Evolutionary conservation across 2,329 filamentous ascomycete genomes (phyloP), one percentile per base, ranked within the genome.

Genomic region (Ceratocystis cubensis): DNA sequence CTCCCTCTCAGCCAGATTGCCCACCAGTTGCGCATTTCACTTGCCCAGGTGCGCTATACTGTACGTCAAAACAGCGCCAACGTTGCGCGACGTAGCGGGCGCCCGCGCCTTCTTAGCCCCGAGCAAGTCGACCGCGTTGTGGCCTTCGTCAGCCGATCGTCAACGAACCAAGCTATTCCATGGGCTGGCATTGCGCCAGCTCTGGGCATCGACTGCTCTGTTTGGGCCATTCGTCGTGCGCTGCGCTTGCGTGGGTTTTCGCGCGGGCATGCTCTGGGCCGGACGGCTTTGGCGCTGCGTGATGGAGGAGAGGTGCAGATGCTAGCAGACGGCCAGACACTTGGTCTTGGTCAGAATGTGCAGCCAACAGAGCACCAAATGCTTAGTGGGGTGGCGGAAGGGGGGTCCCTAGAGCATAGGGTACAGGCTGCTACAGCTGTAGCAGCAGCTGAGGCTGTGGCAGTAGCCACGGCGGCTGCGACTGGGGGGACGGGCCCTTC

Each of bases 41-140:
- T 67, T 10, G 63, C 66, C 28, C 66, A 67, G 46, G 66, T 67
- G 4, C 66, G 66, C 46, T 67, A 67, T 63, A 67, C 66, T 4
- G 56, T 67, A n/a, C 66, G 66, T 22, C 63, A 65, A 22, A 65
- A 67, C 46, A 67, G 63, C 33, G 65, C 63, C 33, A 28, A 46
- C 25, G 65, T 67, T 2, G 61, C 63, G 63, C 65, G 62, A n/a
- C 66, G 66, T 48, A 65, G 63, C 57, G 66, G 66, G 46, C 66
- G 66, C 17, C 66, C 66, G 10, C 44, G 63, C 44, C 66, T 67
- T 10, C 63, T 67, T 6, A 67, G 63, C 57, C 46, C 56, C 45
- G 66, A 65, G 44, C 66, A 67, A 46, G 65, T 67, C 56, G 66
- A 67, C 46, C 66, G 66, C 48, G 66, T 67, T 10, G 66, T 67